These are phyloP conservation scores for Axilococcus clingmanii DNA, from an alignment of 139 green algal species.

Conservation along the genomic window DNA sequence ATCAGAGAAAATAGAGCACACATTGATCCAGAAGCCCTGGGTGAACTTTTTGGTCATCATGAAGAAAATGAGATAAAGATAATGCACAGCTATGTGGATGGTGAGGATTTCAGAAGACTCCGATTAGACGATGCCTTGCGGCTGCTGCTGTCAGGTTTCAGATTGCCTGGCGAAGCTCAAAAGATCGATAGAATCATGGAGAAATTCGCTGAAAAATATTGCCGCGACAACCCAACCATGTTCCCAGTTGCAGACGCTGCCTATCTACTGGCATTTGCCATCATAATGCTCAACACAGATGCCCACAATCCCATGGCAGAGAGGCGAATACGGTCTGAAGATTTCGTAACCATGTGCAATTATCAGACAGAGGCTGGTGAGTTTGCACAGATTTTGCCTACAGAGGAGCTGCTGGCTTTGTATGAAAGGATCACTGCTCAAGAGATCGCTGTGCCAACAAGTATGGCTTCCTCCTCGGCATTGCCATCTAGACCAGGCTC, in stretches of 20 bases:
- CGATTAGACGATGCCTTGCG: constrained; percentile 64
- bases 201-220: constrained; percentile 92
- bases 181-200: constrained; percentile 99
- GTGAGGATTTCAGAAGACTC: constrained; percentile 33
- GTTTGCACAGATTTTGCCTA: constrained; percentile 57
- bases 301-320: constrained; percentile 88
- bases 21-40: constrained; percentile 60
- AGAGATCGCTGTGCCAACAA: constrained; percentile 7
- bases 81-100: constrained; percentile 75
- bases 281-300: constrained; percentile 97
- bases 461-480: neutral
- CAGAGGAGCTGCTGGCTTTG: constrained; percentile 37
- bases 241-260: constrained; percentile 72
- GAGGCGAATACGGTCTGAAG: constrained; percentile 48
- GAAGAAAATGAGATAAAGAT: constrained; percentile 40
- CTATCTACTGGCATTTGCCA: constrained; percentile 81
- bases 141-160: constrained; percentile 58
- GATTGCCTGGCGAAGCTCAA: constrained; percentile 89
- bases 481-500: too few species aligned
- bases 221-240: constrained; percentile 47
- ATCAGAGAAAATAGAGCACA: constrained; percentile 40
- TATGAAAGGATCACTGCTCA: constrained; percentile 1
- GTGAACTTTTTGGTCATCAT: constrained; percentile 75
- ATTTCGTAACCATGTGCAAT: constrained; percentile 76
- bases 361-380: constrained; percentile 20